These are phyloP conservation scores for Dioscorea alata DNA, from an alignment of 106 monocot species.

Conservation along the genomic window DNA sequence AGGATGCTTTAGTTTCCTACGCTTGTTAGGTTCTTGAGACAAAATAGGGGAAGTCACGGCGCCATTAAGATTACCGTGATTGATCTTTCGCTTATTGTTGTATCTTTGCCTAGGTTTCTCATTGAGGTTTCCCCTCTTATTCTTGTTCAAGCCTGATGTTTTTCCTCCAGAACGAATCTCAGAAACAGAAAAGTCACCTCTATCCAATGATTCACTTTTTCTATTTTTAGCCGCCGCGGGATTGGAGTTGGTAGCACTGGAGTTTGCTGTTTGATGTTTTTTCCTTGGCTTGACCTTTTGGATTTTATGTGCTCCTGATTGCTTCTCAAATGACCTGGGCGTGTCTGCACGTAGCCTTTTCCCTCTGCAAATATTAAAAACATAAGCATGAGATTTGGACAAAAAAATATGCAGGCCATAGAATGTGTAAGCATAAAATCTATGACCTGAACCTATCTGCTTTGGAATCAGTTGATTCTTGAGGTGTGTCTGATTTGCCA, in stretches of 20 bases:
- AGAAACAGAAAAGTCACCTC: background rate
- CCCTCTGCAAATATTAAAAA: constrained; percentile 18
- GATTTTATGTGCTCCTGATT: background rate
- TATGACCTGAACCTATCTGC: constrained; percentile 7
- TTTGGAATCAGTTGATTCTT: constrained; percentile 6
- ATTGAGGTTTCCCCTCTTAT: constrained; percentile 9
- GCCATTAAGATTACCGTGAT: background rate
- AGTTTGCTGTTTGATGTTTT: constrained; percentile 10
- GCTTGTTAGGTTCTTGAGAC: background rate
- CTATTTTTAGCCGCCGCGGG: background rate
- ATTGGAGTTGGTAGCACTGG: background rate
- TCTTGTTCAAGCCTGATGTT: constrained; percentile 8
- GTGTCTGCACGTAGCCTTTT: constrained; percentile 11
- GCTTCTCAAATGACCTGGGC: background rate
- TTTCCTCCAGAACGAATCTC: background rate
- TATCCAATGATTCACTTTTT: background rate
- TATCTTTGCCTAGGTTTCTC: background rate
- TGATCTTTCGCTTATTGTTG: background rate
- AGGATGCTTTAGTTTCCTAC: background rate
- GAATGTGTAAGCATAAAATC: background rate
- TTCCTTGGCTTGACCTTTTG: constrained; percentile 4
- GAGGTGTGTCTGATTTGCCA: constrained; percentile 1
- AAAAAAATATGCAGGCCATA: background rate
- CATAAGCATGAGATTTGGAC: background rate
- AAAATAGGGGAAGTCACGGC: background rate